Conservation (phyloP, 305 asterid species). For the Rubia occidens region DNA sequence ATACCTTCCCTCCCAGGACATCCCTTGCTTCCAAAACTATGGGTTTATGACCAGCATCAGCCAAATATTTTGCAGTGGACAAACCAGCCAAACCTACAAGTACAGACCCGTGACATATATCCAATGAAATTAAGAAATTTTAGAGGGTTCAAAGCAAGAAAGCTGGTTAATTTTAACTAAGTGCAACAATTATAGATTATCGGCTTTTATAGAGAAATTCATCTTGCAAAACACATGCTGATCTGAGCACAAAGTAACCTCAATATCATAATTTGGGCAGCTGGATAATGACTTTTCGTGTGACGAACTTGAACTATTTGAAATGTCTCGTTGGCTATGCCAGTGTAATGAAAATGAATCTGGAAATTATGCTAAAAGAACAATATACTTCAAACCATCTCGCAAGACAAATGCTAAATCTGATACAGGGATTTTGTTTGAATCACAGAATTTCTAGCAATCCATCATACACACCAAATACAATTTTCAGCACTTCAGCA, state of each 20-base stretch:
- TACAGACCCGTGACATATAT: conserved; percentile 1
- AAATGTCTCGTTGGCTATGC: not conserved
- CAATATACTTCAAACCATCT: not conserved
- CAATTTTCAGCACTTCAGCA: not conserved
- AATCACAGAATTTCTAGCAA: not conserved
- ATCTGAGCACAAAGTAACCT: not conserved
- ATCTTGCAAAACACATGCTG: not conserved
- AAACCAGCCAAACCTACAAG: conserved; percentile 85
- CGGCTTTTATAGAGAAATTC: not conserved
- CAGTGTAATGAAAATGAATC: not conserved
- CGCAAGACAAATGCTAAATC: not conserved
- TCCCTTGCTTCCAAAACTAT: conserved; percentile 88
- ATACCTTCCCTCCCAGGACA: conserved; percentile 93
- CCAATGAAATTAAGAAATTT: not conserved
- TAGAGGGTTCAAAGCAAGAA: not conserved
- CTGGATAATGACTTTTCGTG: not conserved
- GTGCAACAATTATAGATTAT: not conserved
- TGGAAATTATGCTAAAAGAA: not conserved
- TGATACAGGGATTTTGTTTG: not conserved
- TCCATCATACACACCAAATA: not conserved
- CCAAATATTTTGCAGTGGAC: conserved; percentile 92
- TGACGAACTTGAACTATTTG: not conserved
- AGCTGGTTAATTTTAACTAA: not conserved
- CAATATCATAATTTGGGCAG: not conserved
- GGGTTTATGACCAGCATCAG: conserved; percentile 98